Evolutionary conservation across 352 stramenopile species (phyloP).

Genomic region (Pythium utonaiense): DNA sequence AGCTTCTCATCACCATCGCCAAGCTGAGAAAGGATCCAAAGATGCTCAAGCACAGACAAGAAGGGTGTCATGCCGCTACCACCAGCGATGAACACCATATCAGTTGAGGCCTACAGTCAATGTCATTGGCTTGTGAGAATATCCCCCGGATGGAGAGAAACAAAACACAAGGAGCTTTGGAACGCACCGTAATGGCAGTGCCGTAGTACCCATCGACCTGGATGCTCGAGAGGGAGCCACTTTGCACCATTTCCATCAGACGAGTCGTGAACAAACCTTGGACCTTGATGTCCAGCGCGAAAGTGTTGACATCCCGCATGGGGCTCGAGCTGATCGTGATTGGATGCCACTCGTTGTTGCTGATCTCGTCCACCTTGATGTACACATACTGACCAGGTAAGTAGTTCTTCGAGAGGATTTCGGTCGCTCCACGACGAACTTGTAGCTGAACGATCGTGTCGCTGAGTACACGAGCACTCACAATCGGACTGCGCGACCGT

Average conservation of each 20-base stretch:
- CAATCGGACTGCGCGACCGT: constrained; percentile 3
- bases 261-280: constrained; percentile 55
- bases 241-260: constrained; percentile 44
- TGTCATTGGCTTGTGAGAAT: background rate
- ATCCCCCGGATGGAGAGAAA: too few relatives aligned
- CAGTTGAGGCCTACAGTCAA: constrained; percentile 18
- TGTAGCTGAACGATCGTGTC: constrained; percentile 59
- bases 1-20: background rate
- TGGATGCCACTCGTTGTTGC: constrained; percentile 61
- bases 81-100: constrained; percentile 71
- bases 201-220: constrained; percentile 75
- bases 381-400: constrained; percentile 69
- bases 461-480: constrained; percentile 24
- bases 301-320: constrained; percentile 31
- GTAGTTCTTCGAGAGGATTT: constrained; percentile 26
- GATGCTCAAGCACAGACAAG: constrained; percentile 55
- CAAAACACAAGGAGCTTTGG: too few relatives aligned
- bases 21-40: constrained; percentile 34
- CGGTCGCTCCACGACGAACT: constrained; percentile 31
- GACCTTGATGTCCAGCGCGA: constrained; percentile 58
- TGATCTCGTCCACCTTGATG: constrained; percentile 53
- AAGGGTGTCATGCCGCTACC: constrained; percentile 76
- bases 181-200: constrained; percentile 38
- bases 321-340: constrained; percentile 73
- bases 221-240: constrained; percentile 36